Evolutionary conservation across 257 asterid genomes (phyloP).

Genomic region (Solanum chiquidenum): DNA sequence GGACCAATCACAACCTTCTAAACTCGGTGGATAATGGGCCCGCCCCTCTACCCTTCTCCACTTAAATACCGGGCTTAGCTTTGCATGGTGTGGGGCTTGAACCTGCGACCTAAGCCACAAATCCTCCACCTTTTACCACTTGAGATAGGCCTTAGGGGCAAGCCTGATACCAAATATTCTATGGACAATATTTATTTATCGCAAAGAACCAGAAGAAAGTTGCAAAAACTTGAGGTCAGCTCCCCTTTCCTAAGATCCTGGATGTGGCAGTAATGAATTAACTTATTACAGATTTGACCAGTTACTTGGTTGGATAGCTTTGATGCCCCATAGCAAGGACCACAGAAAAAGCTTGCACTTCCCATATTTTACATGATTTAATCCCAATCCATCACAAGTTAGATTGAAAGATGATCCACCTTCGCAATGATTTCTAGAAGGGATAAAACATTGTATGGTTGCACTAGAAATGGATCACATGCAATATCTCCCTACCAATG

Average conservation of each 20-base stretch:
- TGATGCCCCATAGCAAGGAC: background rate
- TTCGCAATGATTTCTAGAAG: background rate
- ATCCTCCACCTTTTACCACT: too few species aligned
- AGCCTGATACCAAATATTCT: background rate
- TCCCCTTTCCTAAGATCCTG: background rate
- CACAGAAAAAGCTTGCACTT: background rate
- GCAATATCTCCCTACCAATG: conserved; percentile 47
- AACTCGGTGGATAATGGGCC: too few species aligned
- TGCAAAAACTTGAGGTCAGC: background rate
- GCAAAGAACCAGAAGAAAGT: background rate
- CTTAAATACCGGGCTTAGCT: too few species aligned
- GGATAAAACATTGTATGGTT: background rate
- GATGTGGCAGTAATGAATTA: background rate
- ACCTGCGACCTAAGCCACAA: too few species aligned
- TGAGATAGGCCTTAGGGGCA: too few species aligned
- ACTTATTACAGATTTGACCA: background rate
- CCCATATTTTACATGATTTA: background rate
- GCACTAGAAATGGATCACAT: background rate
- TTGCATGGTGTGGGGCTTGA: too few species aligned
- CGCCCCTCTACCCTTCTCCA: too few species aligned
- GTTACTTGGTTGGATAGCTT: background rate
- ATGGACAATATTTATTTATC: background rate
- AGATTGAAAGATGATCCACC: background rate
- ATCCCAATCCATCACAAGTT: background rate
- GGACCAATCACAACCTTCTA: too few species aligned